Percentiles rank a stretch among this genome's conserved stretches.
phyloP scores from a whole-genome alignment of 2,329 filamentous ascomycete species.

The Ceratocystiopsis minuta region DNA sequence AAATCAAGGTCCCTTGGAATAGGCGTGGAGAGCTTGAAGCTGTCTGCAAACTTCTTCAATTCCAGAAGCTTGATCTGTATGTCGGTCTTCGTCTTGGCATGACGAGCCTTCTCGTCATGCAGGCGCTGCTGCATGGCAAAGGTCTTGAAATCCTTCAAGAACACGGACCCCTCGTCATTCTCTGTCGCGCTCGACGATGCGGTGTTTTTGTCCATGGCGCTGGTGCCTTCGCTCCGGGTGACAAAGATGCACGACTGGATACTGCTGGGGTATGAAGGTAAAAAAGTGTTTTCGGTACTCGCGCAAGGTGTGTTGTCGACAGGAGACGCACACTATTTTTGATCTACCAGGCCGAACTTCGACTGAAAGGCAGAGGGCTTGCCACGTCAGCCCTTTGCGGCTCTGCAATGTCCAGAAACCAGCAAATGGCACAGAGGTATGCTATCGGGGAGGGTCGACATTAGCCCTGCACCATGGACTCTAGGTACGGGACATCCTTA shows the following conservation, averaged over 20 bases:
- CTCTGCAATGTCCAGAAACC: too few relatives aligned
- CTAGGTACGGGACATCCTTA: too few relatives aligned
- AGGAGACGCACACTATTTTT: too few relatives aligned
- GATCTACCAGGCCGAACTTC: too few relatives aligned
- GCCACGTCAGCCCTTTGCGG: too few relatives aligned
- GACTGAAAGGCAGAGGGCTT: too few relatives aligned
- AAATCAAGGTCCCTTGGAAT: conserved; percentile 82
- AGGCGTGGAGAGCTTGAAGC: conserved; percentile 85
- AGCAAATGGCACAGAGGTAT: too few relatives aligned
- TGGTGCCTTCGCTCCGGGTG: conserved; percentile 20
- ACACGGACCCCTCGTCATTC: conserved; percentile 43
- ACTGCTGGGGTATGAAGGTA: conserved; percentile 22
- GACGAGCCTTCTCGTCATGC: conserved; percentile 36
- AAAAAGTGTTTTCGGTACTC: too few relatives aligned
- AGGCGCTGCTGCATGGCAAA: conserved; percentile 41
- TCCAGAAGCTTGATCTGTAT: conserved; percentile 88
- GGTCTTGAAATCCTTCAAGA: conserved; percentile 43
- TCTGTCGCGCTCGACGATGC: conserved; percentile 34
- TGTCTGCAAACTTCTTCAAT: conserved; percentile 83
- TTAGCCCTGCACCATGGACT: too few relatives aligned
- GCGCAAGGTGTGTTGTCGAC: too few relatives aligned
- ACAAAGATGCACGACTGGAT: conserved; percentile 21
- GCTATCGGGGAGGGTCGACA: too few relatives aligned
- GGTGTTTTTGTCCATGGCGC: conserved; percentile 11
- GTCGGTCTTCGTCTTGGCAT: conserved; percentile 47